Evolutionary conservation across 208 protist genomes (phyloP).

Genomic region (Strigomonas galati): DNA sequence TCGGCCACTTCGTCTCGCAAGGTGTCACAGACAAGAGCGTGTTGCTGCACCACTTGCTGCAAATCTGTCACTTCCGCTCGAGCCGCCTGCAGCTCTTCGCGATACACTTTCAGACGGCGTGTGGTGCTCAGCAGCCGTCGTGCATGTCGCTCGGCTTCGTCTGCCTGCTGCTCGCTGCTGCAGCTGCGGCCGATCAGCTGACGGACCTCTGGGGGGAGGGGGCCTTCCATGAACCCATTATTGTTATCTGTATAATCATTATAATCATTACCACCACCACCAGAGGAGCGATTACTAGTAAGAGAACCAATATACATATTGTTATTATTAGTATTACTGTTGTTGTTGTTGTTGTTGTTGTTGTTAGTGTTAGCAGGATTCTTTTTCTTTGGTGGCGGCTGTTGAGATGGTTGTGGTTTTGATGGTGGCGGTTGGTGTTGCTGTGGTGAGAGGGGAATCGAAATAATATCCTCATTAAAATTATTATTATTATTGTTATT

Average conservation of each 20-base stretch:
- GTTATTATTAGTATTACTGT: not conserved
- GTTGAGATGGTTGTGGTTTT: no score
- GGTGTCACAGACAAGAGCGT: conserved; percentile 36
- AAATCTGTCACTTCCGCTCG: conserved; percentile 62
- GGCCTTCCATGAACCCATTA: conserved; percentile 11
- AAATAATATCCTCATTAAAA: no score
- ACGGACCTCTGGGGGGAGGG: conserved; percentile 5
- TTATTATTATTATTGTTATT: no score
- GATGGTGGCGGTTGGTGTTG: no score
- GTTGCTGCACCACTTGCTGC: conserved; percentile 38
- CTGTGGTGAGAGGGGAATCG: no score
- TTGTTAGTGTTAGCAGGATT: not conserved
- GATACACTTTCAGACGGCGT: conserved; percentile 73
- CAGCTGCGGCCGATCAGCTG: not conserved
- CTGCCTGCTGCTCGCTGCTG: conserved; percentile 11
- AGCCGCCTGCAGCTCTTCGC: conserved; percentile 69
- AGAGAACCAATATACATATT: not conserved
- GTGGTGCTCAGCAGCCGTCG: conserved; percentile 75
- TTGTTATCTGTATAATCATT: not conserved
- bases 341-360: not conserved
- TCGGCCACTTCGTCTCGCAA: conserved; percentile 50
- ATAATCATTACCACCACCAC: no score
- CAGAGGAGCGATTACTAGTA: not conserved
- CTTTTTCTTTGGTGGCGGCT: not conserved
- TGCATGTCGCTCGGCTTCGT: conserved; percentile 69